Conservation (phyloP, 352 stramenopile genomes). For the Pythium dissimile region DNA sequence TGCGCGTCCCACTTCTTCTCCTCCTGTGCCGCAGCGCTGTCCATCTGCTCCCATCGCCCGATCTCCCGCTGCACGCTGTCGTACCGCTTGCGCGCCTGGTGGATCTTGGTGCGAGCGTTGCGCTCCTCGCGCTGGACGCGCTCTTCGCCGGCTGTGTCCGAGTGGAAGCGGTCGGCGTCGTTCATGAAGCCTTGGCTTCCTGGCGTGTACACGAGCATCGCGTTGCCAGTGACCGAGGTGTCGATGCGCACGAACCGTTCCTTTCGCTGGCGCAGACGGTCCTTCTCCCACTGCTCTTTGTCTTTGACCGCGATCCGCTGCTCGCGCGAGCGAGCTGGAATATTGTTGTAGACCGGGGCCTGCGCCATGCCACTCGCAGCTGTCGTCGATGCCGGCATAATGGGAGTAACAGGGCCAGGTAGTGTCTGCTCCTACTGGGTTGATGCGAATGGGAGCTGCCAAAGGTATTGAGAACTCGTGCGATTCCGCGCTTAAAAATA, state of each 20-base stretch:
- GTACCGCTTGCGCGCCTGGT: conserved; percentile 63
- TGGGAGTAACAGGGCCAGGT: too few relatives aligned
- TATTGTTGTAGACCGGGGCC: conserved; percentile 68
- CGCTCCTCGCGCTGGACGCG: conserved; percentile 51
- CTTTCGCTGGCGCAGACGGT: conserved; percentile 56
- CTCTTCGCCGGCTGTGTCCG: conserved; percentile 86
- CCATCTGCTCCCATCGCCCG: conserved; percentile 83
- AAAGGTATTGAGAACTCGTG: too few relatives aligned
- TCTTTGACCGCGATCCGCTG: conserved; percentile 67
- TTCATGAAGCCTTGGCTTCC: conserved; percentile 76
- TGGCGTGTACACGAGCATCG: conserved; percentile 63
- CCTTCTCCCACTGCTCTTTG: conserved; percentile 81
- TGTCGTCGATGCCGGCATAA: not conserved
- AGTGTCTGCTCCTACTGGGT: too few relatives aligned
- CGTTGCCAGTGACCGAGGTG: conserved; percentile 55
- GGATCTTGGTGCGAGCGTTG: conserved; percentile 42
- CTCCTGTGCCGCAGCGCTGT: conserved; percentile 53
- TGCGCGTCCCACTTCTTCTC: conserved; percentile 62
- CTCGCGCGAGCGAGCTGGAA: conserved; percentile 59
- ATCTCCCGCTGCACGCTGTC: conserved; percentile 70
- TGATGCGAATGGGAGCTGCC: too few relatives aligned
- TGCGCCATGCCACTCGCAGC: not conserved
- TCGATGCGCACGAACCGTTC: conserved; percentile 69
- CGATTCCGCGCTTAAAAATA: not conserved
- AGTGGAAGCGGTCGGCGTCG: conserved; percentile 87